A percentile compares a stretch with the other conserved stretches of the same genome.
These are phyloP conservation scores for Ustilago tritici DNA, from an alignment of 1,284 basidiomycete genomes.

Conservation along the genomic window DNA sequence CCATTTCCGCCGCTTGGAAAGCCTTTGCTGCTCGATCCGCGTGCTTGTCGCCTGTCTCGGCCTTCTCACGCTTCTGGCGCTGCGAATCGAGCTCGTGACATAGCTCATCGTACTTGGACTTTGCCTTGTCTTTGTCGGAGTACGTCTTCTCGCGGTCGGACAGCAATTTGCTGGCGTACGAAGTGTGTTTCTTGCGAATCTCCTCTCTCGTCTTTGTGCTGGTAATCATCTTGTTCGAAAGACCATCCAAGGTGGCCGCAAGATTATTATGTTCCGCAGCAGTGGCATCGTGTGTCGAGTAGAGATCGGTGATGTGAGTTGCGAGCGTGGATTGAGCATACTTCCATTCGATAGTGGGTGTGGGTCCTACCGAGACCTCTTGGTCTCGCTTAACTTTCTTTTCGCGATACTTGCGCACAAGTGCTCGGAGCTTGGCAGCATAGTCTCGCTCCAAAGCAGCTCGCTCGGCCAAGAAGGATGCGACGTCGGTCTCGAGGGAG, in stretches of 20 bases:
- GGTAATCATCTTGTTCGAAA: conserved; percentile 27
- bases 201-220: conserved; percentile 44
- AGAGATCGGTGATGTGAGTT: conserved; percentile 27
- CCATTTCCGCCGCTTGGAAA: conserved; percentile 44
- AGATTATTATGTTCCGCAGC: conserved; percentile 30
- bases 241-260: conserved; percentile 31
- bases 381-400: conserved; percentile 43
- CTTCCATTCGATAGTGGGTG: conserved; percentile 51
- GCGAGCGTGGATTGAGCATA: conserved; percentile 35
- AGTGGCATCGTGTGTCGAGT: conserved; percentile 29
- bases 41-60: conserved; percentile 47
- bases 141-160: conserved; percentile 55
- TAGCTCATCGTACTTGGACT: conserved; percentile 58
- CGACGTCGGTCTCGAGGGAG: conserved; percentile 39
- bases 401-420: conserved; percentile 52
- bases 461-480: conserved; percentile 50
- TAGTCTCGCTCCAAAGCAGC: conserved; percentile 58
- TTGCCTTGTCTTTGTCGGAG: conserved; percentile 50
- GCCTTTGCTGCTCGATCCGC: conserved; percentile 52
- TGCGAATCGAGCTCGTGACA: conserved; percentile 55
- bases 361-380: conserved; percentile 49
- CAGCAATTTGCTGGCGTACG: conserved; percentile 43
- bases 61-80: conserved; percentile 55
- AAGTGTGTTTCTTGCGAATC: conserved; percentile 49
- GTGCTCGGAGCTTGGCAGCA: conserved; percentile 42